Evolutionary conservation across 2,329 filamentous ascomycete species (phyloP), one percentile per base, ranked within the genome.

Genomic region (Claviceps africana): DNA sequence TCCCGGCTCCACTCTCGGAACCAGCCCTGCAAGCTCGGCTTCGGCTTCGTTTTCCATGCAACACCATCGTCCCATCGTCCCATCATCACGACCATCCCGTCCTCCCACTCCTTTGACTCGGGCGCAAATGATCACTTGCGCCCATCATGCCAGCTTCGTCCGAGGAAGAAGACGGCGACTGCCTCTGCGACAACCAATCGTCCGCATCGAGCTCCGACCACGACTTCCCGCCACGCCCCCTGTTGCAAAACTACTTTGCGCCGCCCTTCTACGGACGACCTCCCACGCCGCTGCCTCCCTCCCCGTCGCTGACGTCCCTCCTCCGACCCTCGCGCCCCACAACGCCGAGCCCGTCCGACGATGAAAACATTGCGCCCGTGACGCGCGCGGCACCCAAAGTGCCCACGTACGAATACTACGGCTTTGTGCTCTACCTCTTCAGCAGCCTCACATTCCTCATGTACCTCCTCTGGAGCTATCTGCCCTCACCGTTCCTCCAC

Each of bases 361-460:
- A 90, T 59, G 91, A 97, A 60, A 78, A 85, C 39, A 80, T 95
- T 17, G 88, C 88, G 4, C 85, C 89, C 47, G 81, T 95, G 19
- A 88, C 90, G 6, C 85, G 88, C 52, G 90, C 89, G 1, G 85
- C 85, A 51, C 93, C 93, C 1, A 89, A 93, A 65, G 90, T 98
- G 2, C 93, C 93, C n/a, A 98, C 93, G 0, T 97, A 98, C 72
- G 93, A 98, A 66, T 98, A 97, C 78, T 97, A 97, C 67, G 93
- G 93, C 65, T 98, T 98, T 70, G 91, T 95, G 51, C 79, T 98
- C 48, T 97, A 98, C 71, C 78, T 98, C 40, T 88, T 91, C 64
- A 90, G 85, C 56, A 88, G 84, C 22, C 74, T 93, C 50, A 82
- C 82, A 2, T 97, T 97, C 65, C 73, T 85, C 64, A 75, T 79